Evolutionary conservation across 2,329 filamentous ascomycete species (phyloP), one percentile per base, ranked within the genome.

Genomic region (Simplicillium sp.): DNA sequence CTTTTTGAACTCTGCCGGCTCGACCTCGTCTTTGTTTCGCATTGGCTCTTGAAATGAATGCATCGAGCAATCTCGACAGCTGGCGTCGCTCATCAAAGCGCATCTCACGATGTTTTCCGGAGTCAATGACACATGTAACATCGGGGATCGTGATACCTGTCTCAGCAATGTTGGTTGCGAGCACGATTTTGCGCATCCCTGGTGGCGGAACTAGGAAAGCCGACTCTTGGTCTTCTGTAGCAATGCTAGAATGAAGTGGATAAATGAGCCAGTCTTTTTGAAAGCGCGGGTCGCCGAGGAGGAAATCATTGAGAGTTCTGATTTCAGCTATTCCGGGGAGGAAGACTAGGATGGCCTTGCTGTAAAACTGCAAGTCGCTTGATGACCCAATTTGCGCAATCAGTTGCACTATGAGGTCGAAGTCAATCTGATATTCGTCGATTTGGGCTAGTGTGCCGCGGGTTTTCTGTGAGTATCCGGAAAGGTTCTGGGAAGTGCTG

Each of bases 81-180:
- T 98, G 92, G 42, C 88, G 76, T 41, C 86, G 79, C 64, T 98
- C 92, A 55, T 98, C 90, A 52, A 94, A 97, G 20, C 90, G 74
- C 90, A 96, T 96, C 61, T 95, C 90, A 49, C 94, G 88, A 61
- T 97, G 90, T 61, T 95, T 97, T 42, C 92, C 92, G 1, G 88
- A 89, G 59, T 98, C 92, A 44, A 98, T 84, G 36, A 98, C 92
- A 52, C 89, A 95, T 1, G 92, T 97, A 25, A 98, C 87, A 57
- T 98, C 92, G 1, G 92, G 92, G 49, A 98, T 98, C 0, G 92
- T 98, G 55, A 98, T 95, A 67, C 92, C 92, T 1, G 92, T 98
- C 60, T 98, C 92, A 4, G 92, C 92, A 58, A 98, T 98, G 56
- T 98, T 98, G 12, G 92, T 98, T 2, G 92, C 89, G 41, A 98